Conservation (phyloP, 164 flowering plant genomes). For the Hamamelis virginiana region DNA sequence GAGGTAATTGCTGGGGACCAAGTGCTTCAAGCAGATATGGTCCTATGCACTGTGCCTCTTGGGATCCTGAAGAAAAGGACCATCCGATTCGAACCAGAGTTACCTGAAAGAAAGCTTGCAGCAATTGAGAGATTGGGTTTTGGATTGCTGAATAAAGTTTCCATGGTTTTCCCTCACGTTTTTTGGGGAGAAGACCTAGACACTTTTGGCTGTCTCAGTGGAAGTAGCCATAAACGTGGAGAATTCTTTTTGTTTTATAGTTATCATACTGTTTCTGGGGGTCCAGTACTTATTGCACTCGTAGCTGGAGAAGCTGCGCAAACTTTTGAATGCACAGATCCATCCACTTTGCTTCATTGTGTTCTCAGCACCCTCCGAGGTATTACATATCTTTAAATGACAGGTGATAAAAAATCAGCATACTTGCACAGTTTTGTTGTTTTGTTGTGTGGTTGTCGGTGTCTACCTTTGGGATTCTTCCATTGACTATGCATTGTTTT, state of each 20-base stretch:
- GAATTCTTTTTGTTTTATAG: constrained; percentile 89
- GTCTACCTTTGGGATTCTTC: background rate
- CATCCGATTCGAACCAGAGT: constrained; percentile 78
- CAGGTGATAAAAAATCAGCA: background rate
- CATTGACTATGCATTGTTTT: background rate
- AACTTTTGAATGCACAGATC: constrained; percentile 67
- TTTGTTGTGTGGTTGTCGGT: background rate
- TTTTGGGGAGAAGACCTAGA: constrained; percentile 97
- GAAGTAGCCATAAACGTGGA: constrained; percentile 55
- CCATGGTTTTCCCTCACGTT: constrained; percentile 84
- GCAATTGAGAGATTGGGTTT: constrained; percentile 90
- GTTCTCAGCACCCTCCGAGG: constrained; percentile 79
- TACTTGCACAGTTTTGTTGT: background rate
- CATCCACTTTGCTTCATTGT: constrained; percentile 56
- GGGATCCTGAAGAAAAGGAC: constrained; percentile 73
- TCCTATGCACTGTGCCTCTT: constrained; percentile 90
- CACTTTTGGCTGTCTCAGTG: constrained; percentile 79
- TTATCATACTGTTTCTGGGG: constrained; percentile 92
- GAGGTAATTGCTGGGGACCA: constrained; percentile 74
- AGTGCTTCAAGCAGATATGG: constrained; percentile 79
- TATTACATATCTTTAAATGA: constrained; percentile 23
- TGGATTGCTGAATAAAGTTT: constrained; percentile 91
- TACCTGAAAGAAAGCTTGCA: constrained; percentile 71
- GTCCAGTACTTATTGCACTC: constrained; percentile 76
- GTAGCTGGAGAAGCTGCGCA: constrained; percentile 96